Evolutionary conservation across 371 early-diverging fungal genomes (phyloP).

Genomic region (Coemansia sp.): DNA sequence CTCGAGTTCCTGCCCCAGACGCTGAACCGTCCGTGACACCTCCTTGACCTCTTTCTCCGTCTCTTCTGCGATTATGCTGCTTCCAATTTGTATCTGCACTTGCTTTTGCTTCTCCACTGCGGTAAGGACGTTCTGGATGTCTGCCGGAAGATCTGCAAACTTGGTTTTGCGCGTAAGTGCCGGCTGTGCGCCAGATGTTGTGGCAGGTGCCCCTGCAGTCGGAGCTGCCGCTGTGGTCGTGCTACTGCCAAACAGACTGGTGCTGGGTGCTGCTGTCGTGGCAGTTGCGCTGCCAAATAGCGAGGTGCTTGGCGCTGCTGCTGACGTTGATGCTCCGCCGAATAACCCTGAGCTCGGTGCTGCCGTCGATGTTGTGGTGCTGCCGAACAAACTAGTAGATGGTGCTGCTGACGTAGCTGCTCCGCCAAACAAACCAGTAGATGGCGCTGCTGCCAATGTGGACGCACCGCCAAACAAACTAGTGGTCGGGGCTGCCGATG

Average conservation of each 20-base stretch:
- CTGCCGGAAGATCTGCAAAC: slow-evolving; percentile 35
- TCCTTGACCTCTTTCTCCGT: slow-evolving; percentile 18
- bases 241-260: background rate
- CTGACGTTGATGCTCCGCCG: slow-evolving; percentile 44
- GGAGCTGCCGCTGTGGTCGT: background rate
- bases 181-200: background rate
- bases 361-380: background rate
- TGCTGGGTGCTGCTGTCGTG: background rate
- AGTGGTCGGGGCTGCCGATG: background rate
- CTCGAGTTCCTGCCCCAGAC: slow-evolving; percentile 24
- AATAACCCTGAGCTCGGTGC: slow-evolving; percentile 53
- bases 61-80: slow-evolving; percentile 26
- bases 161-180: slow-evolving; percentile 34
- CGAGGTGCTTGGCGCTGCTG: slow-evolving; percentile 1
- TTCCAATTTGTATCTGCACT: slow-evolving; percentile 43
- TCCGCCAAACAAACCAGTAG: background rate
- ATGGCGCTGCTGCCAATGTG: background rate
- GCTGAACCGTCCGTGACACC: slow-evolving; percentile 18
- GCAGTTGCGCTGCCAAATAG: slow-evolving; percentile 7
- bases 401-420: background rate
- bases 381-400: background rate
- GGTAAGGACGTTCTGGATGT: slow-evolving; percentile 19
- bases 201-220: background rate
- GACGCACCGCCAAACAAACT: background rate
- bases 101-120: slow-evolving; percentile 37